Base-by-base conservation (phyloP, 768 basidiomycete species). In the Tephrocybe sp. region DNA sequence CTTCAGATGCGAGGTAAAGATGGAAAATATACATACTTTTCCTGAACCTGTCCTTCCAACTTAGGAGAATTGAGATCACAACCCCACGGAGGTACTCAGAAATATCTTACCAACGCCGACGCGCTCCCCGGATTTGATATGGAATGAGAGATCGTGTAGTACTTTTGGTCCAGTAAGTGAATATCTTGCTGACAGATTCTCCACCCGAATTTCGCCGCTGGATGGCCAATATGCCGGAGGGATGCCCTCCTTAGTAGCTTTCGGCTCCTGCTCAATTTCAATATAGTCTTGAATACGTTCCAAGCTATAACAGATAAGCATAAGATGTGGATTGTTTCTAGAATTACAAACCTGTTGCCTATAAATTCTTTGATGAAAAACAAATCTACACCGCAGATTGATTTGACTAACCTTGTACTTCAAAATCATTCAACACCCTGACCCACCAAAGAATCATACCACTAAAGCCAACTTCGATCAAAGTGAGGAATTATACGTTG, bases 261-360 rank as follows among this genome's bases (percentile, higher is more conserved):
- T 63, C 4, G 73, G 72, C 59, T 86, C 83, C 41, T 82, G 79
- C 30, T 84, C 83, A 48, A 84, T 82, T 26, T 69, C 59, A n/a
- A 84, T 61, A 59, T 82, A 86, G 1, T 64, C 85, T 47, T 86
- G 78, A 1, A 92, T 83, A 51, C 92, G 85, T 60, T 94, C 91
- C 24, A 75, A 59, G 55, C 76, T 75, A 32, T 18, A 18, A 2
- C 32, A 35, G 4, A 25, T 58, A 8, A 58, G 24, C 9, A 1
- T 34, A 47, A 37, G 19, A 18, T 32, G 31, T 15, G 4, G 28
- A 26, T 19, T 22, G n/a, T 30, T 5, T 19, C 35, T 25, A 26
- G 21, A 24, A 34, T 26, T n/a, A 19, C 61, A 19, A 53, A 73
- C 74, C 74, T 77, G 43, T 75, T 76, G 64, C 62, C 64, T 74